A percentile compares a stretch with the other conserved stretches of the same genome.
phyloP scores from a whole-genome alignment of 208 protist genomes.

The Trypanosoma cruzi region DNA sequence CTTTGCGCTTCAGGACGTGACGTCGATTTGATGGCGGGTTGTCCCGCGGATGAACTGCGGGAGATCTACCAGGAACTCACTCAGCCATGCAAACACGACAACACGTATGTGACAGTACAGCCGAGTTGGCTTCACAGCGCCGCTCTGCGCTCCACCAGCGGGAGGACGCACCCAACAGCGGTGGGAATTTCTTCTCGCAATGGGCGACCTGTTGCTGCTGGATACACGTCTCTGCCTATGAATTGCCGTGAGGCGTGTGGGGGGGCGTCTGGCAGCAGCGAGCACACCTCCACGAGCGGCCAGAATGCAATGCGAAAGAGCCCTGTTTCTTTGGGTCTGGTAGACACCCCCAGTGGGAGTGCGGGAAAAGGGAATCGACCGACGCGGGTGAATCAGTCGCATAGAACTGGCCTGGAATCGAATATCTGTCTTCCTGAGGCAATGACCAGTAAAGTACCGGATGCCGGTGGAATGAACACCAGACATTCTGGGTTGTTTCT shows the following conservation, averaged over 20 bases:
- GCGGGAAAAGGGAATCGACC: not conserved
- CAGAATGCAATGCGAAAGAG: not conserved
- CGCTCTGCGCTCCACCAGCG: not conserved
- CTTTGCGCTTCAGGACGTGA: not conserved
- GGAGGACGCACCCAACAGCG: not conserved
- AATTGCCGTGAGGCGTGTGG: not conserved
- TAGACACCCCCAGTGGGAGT: conserved; percentile 12
- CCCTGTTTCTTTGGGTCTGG: not conserved
- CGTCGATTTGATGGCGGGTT: not conserved
- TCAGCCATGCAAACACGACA: not conserved
- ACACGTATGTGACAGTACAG: not conserved
- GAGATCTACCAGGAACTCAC: conserved; percentile 10
- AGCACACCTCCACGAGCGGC: not conserved
- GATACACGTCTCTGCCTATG: not conserved
- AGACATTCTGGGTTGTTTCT: not conserved
- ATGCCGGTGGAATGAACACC: not conserved
- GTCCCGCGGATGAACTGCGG: conserved; percentile 6
- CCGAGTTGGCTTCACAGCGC: not conserved
- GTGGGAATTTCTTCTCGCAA: not conserved
- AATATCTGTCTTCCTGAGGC: not conserved
- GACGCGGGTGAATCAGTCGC: not conserved
- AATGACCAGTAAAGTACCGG: not conserved
- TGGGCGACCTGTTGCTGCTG: not conserved
- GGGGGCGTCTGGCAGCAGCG: not conserved
- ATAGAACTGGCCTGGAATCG: not conserved